Conservation (phyloP, 2,329 filamentous ascomycete genomes). For the Claviceps monticola region DNA sequence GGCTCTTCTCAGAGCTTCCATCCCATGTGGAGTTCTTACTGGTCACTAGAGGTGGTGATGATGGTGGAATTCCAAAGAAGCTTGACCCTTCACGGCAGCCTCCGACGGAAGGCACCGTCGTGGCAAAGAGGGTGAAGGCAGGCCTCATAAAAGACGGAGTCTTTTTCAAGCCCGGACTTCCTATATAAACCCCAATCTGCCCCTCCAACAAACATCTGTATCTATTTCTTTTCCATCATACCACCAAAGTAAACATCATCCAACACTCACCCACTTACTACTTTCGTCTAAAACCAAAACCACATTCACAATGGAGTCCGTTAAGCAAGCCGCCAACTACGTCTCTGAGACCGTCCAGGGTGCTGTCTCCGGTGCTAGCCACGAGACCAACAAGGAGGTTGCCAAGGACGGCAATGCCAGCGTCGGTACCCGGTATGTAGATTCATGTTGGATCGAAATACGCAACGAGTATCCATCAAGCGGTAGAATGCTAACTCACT, state of each 20-base stretch:
- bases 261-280: conserved; percentile 8
- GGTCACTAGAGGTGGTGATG: background rate
- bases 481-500: background rate
- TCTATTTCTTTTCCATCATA: background rate
- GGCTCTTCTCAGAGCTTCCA: too few relatives aligned
- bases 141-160: background rate
- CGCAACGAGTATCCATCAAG: too few relatives aligned
- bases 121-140: background rate
- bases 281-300: too few relatives aligned
- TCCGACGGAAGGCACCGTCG: background rate
- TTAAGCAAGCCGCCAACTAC: conserved; percentile 54
- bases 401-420: conserved; percentile 47
- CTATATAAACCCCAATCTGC: conserved; percentile 3
- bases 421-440: conserved; percentile 38
- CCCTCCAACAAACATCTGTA: background rate
- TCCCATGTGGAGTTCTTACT: background rate
- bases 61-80: background rate
- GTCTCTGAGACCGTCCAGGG: conserved; percentile 52
- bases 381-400: conserved; percentile 58
- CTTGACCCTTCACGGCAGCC: background rate
- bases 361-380: conserved; percentile 40
- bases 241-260: background rate
- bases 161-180: background rate
- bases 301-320: conserved; percentile 29
- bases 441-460: too few relatives aligned